phyloP scores from a whole-genome alignment of 345 rosid genomes.

The Melaleuca quinquenervia region DNA sequence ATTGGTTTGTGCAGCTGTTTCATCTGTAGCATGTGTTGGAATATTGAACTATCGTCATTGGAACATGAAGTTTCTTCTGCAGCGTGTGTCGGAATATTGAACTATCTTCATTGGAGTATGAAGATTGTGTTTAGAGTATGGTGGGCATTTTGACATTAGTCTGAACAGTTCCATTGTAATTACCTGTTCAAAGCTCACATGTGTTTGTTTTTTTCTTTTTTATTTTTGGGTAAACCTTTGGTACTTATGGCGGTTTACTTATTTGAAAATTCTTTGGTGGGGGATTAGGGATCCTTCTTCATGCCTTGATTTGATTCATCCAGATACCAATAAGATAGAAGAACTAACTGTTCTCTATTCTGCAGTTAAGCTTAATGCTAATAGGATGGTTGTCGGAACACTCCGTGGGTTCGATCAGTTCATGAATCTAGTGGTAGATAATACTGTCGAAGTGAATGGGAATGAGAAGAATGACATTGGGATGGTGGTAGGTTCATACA shows the following conservation, averaged over 20 bases:
- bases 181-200: background rate
- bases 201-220: background rate
- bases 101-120: background rate
- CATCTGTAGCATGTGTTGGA: background rate
- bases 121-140: background rate
- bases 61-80: background rate
- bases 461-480: conserved; percentile 13
- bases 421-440: conserved; percentile 16
- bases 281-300: background rate
- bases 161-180: background rate
- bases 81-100: background rate
- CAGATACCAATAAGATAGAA: background rate
- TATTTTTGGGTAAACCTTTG: background rate
- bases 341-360: background rate
- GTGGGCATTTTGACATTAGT: background rate
- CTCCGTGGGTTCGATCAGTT: conserved; percentile 20
- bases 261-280: background rate
- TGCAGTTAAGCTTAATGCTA: conserved; percentile 16
- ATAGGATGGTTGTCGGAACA: conserved; percentile 12
- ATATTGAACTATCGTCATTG: background rate
- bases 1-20: background rate
- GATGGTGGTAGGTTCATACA: conserved; percentile 12
- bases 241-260: background rate
- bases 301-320: background rate
- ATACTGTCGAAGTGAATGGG: conserved; percentile 16